phyloP scores from a whole-genome alignment of 176 grass and related monocot species.

The Eleusine indica region DNA sequence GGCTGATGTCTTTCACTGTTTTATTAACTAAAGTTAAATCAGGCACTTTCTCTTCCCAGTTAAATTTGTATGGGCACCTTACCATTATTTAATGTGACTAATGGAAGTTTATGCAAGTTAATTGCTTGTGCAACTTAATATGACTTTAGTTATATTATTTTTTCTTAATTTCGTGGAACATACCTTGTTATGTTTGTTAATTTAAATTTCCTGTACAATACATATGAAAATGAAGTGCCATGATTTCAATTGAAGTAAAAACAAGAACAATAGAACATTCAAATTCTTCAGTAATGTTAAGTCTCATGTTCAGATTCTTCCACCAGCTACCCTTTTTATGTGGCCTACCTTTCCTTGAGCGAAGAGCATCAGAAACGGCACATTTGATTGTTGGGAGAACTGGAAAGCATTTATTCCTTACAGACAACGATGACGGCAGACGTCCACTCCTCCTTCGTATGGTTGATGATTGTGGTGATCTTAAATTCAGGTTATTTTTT shows the following conservation, averaged over 20 bases:
- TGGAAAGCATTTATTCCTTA: conserved; percentile 96
- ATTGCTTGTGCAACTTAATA: not conserved
- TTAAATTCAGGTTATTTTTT: conserved; percentile 87
- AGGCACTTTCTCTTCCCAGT: conserved; percentile 13
- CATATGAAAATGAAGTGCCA: not conserved
- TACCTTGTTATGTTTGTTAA: not conserved
- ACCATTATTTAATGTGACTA: conserved; percentile 26
- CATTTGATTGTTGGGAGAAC: conserved; percentile 96
- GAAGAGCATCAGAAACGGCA: conserved; percentile 90
- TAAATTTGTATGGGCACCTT: conserved; percentile 17
- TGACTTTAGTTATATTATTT: not conserved
- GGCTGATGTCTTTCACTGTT: conserved; percentile 23
- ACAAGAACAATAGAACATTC: conserved; percentile 47
- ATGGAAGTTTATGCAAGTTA: not conserved
- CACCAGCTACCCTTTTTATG: conserved; percentile 96
- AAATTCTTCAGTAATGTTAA: conserved; percentile 67
- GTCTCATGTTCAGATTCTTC: conserved; percentile 84
- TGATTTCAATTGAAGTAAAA: conserved; percentile 46
- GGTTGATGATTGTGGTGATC: conserved; percentile 84
- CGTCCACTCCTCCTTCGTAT: conserved; percentile 83
- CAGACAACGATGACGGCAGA: conserved; percentile 78
- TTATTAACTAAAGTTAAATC: conserved; percentile 28
- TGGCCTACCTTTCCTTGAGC: conserved; percentile 93
- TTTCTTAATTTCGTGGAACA: not conserved
- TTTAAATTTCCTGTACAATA: not conserved